Evolutionary conservation across 371 early-diverging fungal genomes (phyloP).

Genomic region (Funneliformis caledonium): DNA sequence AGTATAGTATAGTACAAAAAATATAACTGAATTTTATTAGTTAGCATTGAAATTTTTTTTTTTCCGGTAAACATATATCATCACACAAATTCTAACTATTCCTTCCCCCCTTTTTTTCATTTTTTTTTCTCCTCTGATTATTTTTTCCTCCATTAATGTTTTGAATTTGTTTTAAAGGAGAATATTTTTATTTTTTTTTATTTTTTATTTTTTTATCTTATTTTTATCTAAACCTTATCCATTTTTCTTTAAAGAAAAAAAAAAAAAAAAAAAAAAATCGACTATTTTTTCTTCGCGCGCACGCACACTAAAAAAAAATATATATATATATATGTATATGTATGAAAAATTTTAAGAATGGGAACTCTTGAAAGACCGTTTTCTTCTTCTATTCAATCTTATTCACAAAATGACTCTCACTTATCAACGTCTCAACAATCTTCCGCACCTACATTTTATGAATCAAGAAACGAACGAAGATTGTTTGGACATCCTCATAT

Average conservation of each 20-base stretch:
- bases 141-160: not conserved
- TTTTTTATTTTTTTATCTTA: not conserved
- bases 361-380: not conserved
- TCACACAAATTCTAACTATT: not conserved
- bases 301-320: not conserved
- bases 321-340: no score
- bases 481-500: not conserved
- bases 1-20: no score
- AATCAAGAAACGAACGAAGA: not conserved
- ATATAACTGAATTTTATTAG: no score
- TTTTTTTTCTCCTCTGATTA: not conserved
- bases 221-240: not conserved
- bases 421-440: not conserved
- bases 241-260: not conserved
- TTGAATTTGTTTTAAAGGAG: not conserved
- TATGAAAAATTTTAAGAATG: not conserved
- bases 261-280: not conserved
- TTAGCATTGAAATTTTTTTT: not conserved
- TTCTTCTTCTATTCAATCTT: not conserved
- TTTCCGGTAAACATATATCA: slow-evolving; percentile 8
- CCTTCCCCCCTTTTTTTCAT: not conserved
- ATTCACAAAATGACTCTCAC: not conserved
- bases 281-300: not conserved
- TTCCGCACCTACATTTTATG: not conserved
- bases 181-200: not conserved